Conservation (phyloP, 106 monocot genomes). For the Hemerocallis citrina region DNA sequence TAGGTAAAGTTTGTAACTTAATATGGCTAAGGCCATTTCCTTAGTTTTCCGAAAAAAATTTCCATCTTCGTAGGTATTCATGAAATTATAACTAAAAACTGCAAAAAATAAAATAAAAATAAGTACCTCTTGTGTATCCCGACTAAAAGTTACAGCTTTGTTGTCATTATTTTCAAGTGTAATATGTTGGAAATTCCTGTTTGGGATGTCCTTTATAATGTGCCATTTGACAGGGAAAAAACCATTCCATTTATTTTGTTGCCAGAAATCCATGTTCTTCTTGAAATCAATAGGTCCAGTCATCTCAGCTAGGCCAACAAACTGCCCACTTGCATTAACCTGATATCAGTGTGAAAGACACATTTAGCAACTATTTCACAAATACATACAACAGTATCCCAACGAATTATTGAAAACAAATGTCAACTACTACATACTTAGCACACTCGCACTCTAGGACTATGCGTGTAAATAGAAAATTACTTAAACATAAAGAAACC, state of each 20-base stretch:
- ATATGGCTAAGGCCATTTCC: too few species aligned
- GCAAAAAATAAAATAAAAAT: background rate
- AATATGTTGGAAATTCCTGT: constrained; percentile 44
- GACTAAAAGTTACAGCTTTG: constrained; percentile 60
- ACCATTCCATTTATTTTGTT: constrained; percentile 63
- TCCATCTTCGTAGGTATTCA: background rate
- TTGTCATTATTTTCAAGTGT: constrained; percentile 80
- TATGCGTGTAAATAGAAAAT: background rate
- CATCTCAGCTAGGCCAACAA: constrained; percentile 95
- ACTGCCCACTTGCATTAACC: constrained; percentile 86
- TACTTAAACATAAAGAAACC: too few species aligned
- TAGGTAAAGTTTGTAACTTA: too few species aligned
- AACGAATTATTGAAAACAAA: too few species aligned
- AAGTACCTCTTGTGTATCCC: constrained; percentile 87
- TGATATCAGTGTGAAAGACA: constrained; percentile 16
- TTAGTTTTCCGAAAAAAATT: too few species aligned
- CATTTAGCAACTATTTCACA: background rate
- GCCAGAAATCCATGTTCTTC: constrained; percentile 84
- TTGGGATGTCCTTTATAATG: constrained; percentile 85
- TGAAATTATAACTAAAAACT: background rate
- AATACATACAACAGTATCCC: background rate
- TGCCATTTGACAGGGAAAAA: constrained; percentile 92
- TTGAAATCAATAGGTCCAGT: constrained; percentile 75
- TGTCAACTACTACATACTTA: too few species aligned
- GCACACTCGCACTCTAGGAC: too few species aligned